Percentiles rank a stretch among this genome's conserved stretches.
These are phyloP conservation scores for Trametes cinnabarina DNA, from an alignment of 768 basidiomycete species.

Conservation along the genomic window DNA sequence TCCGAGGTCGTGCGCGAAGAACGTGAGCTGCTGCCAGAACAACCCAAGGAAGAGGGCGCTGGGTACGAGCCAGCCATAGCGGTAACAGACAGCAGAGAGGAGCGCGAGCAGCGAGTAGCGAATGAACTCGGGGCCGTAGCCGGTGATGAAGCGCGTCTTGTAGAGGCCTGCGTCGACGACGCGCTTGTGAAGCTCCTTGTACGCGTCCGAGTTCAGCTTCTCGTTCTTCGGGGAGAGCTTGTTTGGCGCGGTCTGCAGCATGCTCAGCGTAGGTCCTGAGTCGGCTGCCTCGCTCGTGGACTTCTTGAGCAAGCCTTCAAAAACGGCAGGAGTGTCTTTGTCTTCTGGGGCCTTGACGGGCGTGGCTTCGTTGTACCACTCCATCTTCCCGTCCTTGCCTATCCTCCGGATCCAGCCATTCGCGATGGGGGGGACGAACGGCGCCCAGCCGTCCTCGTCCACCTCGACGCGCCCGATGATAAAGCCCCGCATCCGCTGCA, in stretches of 20 bases:
- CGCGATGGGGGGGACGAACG: slow-evolving; percentile 83
- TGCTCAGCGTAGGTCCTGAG: slow-evolving; percentile 40
- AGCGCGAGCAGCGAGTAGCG: slow-evolving; percentile 70
- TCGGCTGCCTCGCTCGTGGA: slow-evolving; percentile 28
- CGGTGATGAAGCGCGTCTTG: slow-evolving; percentile 74
- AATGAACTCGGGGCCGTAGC: slow-evolving; percentile 86
- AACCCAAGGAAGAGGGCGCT: slow-evolving; percentile 84
- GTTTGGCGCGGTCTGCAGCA: slow-evolving; percentile 54
- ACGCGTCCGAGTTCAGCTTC: slow-evolving; percentile 69
- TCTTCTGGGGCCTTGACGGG: slow-evolving; percentile 37
- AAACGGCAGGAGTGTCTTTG: slow-evolving; percentile 24
- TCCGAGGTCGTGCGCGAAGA: slow-evolving; percentile 91
- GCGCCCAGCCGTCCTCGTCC: slow-evolving; percentile 57
- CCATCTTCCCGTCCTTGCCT: slow-evolving; percentile 40
- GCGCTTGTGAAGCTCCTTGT: slow-evolving; percentile 72
- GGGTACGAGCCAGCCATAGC: slow-evolving; percentile 58
- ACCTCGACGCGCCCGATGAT: slow-evolving; percentile 65
- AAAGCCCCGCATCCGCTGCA: slow-evolving; percentile 58
- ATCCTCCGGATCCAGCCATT: slow-evolving; percentile 74
- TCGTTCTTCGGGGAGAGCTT: slow-evolving; percentile 56
- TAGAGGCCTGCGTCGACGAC: slow-evolving; percentile 82
- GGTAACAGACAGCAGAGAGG: slow-evolving; percentile 61
- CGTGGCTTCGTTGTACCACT: slow-evolving; percentile 66
- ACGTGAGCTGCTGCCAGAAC: slow-evolving; percentile 94
- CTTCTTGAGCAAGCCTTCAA: slow-evolving; percentile 57